Conservation (phyloP, 805 yeast genomes). For the Saccharomyces eubayanus region DNA sequence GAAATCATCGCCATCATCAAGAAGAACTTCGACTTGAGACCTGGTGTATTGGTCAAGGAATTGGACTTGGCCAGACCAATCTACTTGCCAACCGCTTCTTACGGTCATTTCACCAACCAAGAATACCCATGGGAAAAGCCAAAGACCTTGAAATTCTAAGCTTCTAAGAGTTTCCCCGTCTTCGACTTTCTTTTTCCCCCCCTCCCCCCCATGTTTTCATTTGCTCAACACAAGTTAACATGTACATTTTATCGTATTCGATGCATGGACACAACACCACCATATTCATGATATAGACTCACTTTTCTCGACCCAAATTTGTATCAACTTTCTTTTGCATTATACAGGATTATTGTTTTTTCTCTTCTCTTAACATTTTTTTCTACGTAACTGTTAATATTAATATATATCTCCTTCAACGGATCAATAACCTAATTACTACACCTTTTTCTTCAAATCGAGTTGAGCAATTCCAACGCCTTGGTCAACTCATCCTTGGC, state of each 20-base stretch:
- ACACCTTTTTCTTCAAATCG: constrained; percentile 1
- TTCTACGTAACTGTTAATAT: neutral
- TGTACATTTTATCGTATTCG: constrained; percentile 8
- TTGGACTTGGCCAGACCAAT: constrained; percentile 98
- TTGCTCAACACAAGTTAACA: constrained; percentile 16
- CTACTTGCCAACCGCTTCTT: constrained; percentile 97
- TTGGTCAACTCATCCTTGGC: constrained; percentile 52
- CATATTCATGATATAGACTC: neutral
- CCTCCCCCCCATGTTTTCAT: constrained; percentile 4
- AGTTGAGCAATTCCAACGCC: constrained; percentile 40
- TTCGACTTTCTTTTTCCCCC: neutral
- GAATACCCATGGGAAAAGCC: constrained; percentile 98
- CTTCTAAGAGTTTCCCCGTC: neutral
- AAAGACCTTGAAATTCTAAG: constrained; percentile 59
- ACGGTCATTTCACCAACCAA: constrained; percentile 99
- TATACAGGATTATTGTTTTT: neutral
- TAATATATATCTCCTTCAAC: constrained; percentile 9
- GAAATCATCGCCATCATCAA: constrained; percentile 87
- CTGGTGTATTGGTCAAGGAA: constrained; percentile 96
- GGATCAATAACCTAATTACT: constrained; percentile 5
- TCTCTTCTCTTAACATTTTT: neutral
- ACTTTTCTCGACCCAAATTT: neutral
- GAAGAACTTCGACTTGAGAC: constrained; percentile 97
- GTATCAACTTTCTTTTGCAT: neutral
- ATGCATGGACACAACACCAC: neutral